Percentiles rank a stretch among this genome's conserved stretches.
Conservation (phyloP, 208 protist species). For the Herpetomonas samuelpessoai region DNA sequence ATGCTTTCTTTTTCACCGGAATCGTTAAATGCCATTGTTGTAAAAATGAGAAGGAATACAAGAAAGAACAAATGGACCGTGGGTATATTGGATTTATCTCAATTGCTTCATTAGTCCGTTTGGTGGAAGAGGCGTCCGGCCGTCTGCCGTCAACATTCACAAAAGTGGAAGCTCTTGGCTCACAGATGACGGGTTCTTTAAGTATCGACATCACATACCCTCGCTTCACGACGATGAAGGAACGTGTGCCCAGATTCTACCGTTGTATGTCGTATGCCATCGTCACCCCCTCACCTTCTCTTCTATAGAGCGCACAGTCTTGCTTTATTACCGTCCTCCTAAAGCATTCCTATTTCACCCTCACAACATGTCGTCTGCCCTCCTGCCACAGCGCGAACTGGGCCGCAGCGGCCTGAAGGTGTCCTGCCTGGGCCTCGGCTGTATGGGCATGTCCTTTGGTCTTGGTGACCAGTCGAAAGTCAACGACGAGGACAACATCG, state of each 20-base stretch:
- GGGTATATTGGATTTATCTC: neutral
- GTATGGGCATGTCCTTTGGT: conserved; percentile 37
- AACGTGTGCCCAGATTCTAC: neutral
- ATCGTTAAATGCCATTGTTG: neutral
- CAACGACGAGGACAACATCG: conserved; percentile 14
- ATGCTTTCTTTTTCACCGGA: conserved; percentile 16
- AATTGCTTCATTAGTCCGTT: neutral
- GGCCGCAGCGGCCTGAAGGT: conserved; percentile 22
- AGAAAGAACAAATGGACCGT: neutral
- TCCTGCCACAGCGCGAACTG: conserved; percentile 17
- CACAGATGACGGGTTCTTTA: too few relatives aligned
- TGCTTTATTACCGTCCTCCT: neutral
- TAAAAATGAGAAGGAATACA: too few relatives aligned
- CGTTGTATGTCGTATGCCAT: neutral
- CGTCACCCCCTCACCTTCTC: neutral
- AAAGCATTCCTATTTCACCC: neutral
- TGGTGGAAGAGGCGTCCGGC: too few relatives aligned
- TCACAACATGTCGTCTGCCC: neutral
- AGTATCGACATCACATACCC: too few relatives aligned
- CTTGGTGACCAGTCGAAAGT: conserved; percentile 11
- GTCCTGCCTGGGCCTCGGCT: conserved; percentile 30
- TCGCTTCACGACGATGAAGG: too few relatives aligned
- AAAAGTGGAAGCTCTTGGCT: too few relatives aligned
- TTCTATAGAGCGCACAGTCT: neutral
- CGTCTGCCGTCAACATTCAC: too few relatives aligned